Percentiles rank a stretch among this genome's conserved stretches.
Evolutionary conservation across 1,284 basidiomycete genomes (phyloP).

Genomic region (Neolentinus lepideus): DNA sequence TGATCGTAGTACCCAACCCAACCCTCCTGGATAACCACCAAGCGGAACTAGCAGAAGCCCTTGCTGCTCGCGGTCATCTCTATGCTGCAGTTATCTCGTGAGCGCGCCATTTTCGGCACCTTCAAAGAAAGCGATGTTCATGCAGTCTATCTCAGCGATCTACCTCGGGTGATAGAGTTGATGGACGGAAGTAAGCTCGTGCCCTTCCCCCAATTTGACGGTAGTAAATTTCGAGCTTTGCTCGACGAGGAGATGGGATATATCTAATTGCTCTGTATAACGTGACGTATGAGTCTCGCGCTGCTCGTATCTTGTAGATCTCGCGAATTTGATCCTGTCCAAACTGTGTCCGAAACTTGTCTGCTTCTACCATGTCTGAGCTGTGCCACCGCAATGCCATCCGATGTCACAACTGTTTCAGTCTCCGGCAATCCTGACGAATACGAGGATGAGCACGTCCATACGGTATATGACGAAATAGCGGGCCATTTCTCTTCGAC

Average conservation of each 20-base stretch:
- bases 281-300: neutral
- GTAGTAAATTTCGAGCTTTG: constrained; percentile 53
- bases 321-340: too few species aligned
- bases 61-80: constrained; percentile 60
- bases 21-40: constrained; percentile 93
- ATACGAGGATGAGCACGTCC: constrained; percentile 77
- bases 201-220: constrained; percentile 64
- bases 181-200: constrained; percentile 39
- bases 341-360: too few species aligned
- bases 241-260: constrained; percentile 70
- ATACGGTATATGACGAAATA: constrained; percentile 85
- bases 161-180: constrained; percentile 41
- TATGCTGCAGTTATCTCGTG: constrained; percentile 53
- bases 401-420: neutral
- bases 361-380: too few species aligned
- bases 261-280: constrained; percentile 10
- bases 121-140: constrained; percentile 2
- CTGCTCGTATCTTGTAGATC: too few species aligned
- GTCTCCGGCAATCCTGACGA: constrained; percentile 35
- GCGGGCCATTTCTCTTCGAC: constrained; percentile 91
- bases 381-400: constrained; percentile 18
- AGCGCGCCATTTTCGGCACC: constrained; percentile 19
- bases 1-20: constrained; percentile 88
- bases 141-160: constrained; percentile 30
- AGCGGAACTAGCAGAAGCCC: constrained; percentile 74